Conservation (phyloP, 192 early-diverging fungal species). For the Mortierella hygrophila region DNA sequence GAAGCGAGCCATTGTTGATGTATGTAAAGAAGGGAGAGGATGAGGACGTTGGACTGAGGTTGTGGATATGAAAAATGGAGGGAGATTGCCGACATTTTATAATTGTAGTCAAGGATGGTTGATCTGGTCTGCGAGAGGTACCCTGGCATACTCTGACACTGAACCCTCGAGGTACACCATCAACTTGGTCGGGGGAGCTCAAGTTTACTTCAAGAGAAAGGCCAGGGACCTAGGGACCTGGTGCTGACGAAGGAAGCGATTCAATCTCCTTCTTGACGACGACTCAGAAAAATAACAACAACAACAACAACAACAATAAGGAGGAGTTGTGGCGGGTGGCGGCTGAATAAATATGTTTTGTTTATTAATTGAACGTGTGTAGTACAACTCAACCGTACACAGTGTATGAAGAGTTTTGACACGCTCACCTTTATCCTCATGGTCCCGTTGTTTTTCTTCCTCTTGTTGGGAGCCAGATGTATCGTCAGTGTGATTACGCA, state of each 20-base stretch:
- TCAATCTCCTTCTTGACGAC: conserved; percentile 4
- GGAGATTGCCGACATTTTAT: neutral
- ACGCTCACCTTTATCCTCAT: neutral
- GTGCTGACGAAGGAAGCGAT: neutral
- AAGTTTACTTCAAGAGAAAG: neutral
- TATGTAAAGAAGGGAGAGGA: neutral
- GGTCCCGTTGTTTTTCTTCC: neutral
- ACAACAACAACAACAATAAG: neutral
- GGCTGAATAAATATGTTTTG: neutral
- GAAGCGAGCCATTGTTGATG: conserved; percentile 32
- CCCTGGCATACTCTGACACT: neutral
- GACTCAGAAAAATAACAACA: neutral
- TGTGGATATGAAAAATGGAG: neutral
- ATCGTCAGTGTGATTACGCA: neutral
- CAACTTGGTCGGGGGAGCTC: conserved; percentile 1
- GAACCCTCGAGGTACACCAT: neutral
- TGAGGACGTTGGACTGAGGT: neutral
- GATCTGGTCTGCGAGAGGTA: neutral
- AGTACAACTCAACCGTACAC: neutral
- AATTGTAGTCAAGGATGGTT: neutral
- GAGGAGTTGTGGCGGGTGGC: neutral
- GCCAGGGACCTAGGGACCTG: neutral
- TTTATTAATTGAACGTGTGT: neutral
- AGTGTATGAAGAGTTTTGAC: neutral
- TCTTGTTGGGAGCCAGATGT: neutral